Conservation (phyloP, 345 rosid species). For the Capsella bursapastoris region DNA sequence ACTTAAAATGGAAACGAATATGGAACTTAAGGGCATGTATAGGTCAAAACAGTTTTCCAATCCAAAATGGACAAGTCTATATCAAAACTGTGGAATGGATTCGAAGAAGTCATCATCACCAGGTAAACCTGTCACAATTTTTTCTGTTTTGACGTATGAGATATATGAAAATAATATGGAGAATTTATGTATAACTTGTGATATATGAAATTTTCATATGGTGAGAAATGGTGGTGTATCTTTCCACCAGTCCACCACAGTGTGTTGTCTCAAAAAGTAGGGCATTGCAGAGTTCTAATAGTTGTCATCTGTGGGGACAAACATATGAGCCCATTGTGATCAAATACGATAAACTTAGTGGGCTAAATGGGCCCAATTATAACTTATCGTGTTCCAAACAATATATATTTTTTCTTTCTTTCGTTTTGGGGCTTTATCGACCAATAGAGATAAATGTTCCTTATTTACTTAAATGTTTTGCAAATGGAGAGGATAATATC, state of each 20-base stretch:
- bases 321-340: constrained; percentile 32
- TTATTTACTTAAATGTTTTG: constrained; percentile 12
- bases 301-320: constrained; percentile 33
- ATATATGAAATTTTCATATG: constrained; percentile 9
- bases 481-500: constrained; percentile 15
- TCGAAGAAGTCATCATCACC: no score
- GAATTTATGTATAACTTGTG: neutral
- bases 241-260: constrained; percentile 31
- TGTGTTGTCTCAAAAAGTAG: constrained; percentile 22
- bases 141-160: no score
- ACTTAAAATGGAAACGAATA: no score
- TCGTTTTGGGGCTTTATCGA: neutral
- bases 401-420: no score
- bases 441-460: neutral
- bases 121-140: no score
- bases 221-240: constrained; percentile 22
- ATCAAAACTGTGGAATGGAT: no score
- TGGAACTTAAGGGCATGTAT: no score
- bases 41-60: no score
- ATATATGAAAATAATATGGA: no score
- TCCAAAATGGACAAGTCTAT: no score
- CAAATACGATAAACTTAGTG: constrained; percentile 17
- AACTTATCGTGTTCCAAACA: neutral
- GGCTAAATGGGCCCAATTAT: constrained; percentile 32
- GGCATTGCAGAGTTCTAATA: constrained; percentile 24